Conservation (phyloP, 176 grass and related monocot species). For the Otatea glauca region DNA sequence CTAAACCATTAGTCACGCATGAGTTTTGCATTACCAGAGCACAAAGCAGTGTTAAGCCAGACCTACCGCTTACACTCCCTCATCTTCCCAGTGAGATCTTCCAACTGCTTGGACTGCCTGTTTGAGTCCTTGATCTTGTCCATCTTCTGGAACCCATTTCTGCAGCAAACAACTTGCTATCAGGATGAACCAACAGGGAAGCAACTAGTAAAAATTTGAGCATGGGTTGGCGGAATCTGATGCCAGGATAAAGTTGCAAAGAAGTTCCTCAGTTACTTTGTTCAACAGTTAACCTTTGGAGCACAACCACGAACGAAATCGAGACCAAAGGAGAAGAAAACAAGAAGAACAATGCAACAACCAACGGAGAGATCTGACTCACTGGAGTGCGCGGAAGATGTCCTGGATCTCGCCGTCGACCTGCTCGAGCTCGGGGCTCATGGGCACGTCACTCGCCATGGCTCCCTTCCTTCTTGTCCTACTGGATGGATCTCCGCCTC, state of each 20-base stretch:
- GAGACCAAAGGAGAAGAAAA: not conserved
- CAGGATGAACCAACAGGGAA: not conserved
- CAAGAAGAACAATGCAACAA: not conserved
- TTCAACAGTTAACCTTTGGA: too few species aligned
- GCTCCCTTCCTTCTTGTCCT: not conserved
- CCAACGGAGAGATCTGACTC: conserved; percentile 44
- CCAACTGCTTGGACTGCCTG: conserved; percentile 90
- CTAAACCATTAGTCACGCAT: not conserved
- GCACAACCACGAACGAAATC: not conserved
- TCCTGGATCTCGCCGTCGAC: conserved; percentile 95
- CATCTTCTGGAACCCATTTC: conserved; percentile 97
- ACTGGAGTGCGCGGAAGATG: conserved; percentile 96
- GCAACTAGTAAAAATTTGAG: not conserved
- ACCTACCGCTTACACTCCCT: conserved; percentile 90
- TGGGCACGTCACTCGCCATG: conserved; percentile 69
- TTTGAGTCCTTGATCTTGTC: conserved; percentile 97
- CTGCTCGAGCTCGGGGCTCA: conserved; percentile 92
- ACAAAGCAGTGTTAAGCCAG: not conserved
- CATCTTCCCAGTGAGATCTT: conserved; percentile 96
- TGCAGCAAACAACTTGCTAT: conserved; percentile 45
- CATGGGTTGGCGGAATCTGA: not conserved
- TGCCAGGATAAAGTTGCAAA: not conserved
- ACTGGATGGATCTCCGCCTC: not conserved
- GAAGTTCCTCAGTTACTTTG: not conserved
- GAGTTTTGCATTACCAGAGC: not conserved